Evolutionary conservation across 768 basidiomycete species (phyloP).

Genomic region (Suillus decipiens): DNA sequence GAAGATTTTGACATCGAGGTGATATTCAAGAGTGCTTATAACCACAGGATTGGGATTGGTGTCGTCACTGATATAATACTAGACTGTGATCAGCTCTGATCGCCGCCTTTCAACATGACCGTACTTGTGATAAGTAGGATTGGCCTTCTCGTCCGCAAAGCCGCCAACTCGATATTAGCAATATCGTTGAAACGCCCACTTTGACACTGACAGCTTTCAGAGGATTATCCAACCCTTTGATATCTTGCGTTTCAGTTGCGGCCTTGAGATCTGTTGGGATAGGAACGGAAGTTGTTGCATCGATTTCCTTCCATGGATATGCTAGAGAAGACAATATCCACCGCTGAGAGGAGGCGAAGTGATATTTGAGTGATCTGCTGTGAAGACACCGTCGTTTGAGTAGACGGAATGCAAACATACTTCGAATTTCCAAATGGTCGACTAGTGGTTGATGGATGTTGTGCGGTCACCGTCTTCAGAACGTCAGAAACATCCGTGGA

Average conservation of each 20-base stretch:
- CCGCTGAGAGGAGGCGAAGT: background rate
- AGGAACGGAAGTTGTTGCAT: background rate
- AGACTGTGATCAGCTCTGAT: slow-evolving; percentile 12
- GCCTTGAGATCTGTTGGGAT: slow-evolving; percentile 21
- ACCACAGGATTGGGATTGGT: slow-evolving; percentile 52
- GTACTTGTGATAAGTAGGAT: slow-evolving; percentile 56
- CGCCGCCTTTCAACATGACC: slow-evolving; percentile 4
- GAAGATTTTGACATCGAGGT: slow-evolving; percentile 27
- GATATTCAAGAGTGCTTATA: slow-evolving; percentile 51
- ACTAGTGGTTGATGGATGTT: background rate
- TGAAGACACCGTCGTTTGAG: background rate
- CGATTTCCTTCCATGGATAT: background rate
- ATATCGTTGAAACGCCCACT: background rate
- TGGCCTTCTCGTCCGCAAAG: slow-evolving; percentile 46
- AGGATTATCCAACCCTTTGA: slow-evolving; percentile 57
- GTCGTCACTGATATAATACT: slow-evolving; percentile 61
- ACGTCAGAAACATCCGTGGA: slow-evolving; percentile 16
- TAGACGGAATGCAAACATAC: slow-evolving; percentile 1
- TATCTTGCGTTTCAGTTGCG: slow-evolving; percentile 56
- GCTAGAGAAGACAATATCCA: slow-evolving; percentile 5
- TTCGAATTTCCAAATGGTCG: background rate
- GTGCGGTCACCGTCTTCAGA: background rate
- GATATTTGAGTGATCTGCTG: background rate
- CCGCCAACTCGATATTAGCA: background rate
- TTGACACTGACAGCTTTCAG: slow-evolving; percentile 49